Percentiles rank a stretch among this genome's conserved stretches.
phyloP scores from a whole-genome alignment of 257 asterid species.

The Solanum pennellii region DNA sequence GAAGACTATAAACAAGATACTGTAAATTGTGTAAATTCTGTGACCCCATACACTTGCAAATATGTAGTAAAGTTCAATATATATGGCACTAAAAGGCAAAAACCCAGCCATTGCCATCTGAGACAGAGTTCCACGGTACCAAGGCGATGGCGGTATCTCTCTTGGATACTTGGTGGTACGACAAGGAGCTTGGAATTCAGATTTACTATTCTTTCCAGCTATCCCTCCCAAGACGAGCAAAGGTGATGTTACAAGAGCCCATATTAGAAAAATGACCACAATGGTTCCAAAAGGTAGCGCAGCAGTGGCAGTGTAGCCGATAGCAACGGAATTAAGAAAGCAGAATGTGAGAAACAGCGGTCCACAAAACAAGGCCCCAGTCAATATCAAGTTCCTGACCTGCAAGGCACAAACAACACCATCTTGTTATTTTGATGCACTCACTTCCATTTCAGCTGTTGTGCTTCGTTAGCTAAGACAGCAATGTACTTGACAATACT shows the following conservation, averaged over 20 bases:
- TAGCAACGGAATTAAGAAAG: constrained; percentile 38
- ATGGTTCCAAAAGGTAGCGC: constrained; percentile 42
- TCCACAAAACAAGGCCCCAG: constrained; percentile 34
- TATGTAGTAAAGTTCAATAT: constrained; percentile 41
- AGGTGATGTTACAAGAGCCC: constrained; percentile 42
- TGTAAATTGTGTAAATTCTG: background rate
- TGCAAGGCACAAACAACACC: background rate
- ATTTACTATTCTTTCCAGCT: constrained; percentile 33
- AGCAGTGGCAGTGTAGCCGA: constrained; percentile 34
- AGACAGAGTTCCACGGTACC: constrained; percentile 35
- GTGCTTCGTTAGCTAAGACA: background rate
- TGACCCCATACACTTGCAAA: constrained; percentile 36
- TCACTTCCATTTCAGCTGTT: background rate
- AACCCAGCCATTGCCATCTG: constrained; percentile 50
- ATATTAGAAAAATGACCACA: constrained; percentile 32
- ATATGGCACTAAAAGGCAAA: constrained; percentile 42
- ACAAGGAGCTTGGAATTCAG: constrained; percentile 42
- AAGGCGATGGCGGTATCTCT: constrained; percentile 33
- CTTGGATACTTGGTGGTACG: constrained; percentile 40
- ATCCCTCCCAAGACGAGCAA: constrained; percentile 37
- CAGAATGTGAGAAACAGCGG: constrained; percentile 30
- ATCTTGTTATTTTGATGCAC: background rate
- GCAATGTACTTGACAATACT: background rate
- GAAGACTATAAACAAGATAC: constrained; percentile 24
- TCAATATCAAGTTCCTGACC: constrained; percentile 34